Conservation (phyloP, 192 early-diverging fungal genomes). For the Gigaspora rosea region DNA sequence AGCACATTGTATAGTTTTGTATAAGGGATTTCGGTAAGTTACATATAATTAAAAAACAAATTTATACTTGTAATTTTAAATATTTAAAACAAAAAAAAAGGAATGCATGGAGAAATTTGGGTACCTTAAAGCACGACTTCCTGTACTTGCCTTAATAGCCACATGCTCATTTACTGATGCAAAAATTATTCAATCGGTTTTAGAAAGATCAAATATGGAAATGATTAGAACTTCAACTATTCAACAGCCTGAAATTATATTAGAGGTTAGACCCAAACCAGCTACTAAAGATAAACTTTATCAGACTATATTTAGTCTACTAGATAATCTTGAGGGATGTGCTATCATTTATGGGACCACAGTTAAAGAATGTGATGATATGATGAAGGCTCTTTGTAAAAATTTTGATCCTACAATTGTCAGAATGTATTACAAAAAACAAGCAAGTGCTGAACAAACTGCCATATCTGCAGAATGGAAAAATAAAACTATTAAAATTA, state of each 20-base stretch:
- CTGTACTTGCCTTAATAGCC: no score
- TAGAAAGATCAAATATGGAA: no score
- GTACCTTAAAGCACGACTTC: neutral
- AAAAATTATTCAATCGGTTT: no score
- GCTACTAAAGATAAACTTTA: neutral
- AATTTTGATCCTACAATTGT: neutral
- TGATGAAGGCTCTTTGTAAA: conserved; percentile 3
- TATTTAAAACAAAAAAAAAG: conserved; percentile 8
- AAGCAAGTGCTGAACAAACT: neutral
- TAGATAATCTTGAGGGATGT: conserved; percentile 6
- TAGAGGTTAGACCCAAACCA: neutral
- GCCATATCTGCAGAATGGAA: neutral
- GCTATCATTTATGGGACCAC: neutral
- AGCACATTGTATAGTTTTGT: conserved; percentile 10
- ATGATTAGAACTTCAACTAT: conserved; percentile 12
- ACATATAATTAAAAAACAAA: no score
- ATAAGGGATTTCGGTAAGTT: no score
- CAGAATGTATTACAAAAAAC: conserved; percentile 14
- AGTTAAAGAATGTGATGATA: neutral
- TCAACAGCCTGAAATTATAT: neutral
- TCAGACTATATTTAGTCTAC: neutral
- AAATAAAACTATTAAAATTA: conserved; percentile 5
- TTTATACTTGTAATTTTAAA: no score
- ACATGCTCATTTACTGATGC: no score
- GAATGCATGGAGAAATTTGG: neutral